Percentiles rank a stretch among this genome's conserved stretches.
Evolutionary conservation across 2,329 filamentous ascomycete genomes (phyloP).

Genomic region (Fusarium sambucinum): DNA sequence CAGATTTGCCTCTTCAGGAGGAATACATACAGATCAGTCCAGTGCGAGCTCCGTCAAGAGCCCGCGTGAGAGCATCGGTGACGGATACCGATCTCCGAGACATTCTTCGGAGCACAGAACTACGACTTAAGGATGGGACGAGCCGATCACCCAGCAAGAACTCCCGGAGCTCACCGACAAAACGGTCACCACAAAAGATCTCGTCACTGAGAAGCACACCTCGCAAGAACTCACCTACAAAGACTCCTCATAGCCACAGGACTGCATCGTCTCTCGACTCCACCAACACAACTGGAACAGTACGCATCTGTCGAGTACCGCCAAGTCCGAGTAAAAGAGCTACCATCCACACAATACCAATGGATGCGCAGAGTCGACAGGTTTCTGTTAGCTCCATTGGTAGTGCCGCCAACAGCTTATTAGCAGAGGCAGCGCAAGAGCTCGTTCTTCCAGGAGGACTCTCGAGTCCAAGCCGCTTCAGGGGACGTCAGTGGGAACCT

Average conservation of each 20-base stretch:
- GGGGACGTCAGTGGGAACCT: slow-evolving; percentile 47
- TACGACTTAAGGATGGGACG: slow-evolving; percentile 59
- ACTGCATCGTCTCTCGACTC: slow-evolving; percentile 29
- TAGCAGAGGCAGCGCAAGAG: slow-evolving; percentile 53
- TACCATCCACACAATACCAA: slow-evolving; percentile 37
- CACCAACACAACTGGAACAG: slow-evolving; percentile 44
- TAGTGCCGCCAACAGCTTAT: slow-evolving; percentile 58
- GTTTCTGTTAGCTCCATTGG: slow-evolving; percentile 51
- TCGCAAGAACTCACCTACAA: slow-evolving; percentile 43
- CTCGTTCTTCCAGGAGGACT: slow-evolving; percentile 53
- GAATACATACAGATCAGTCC: slow-evolving; percentile 25
- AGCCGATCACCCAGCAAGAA: slow-evolving; percentile 51
- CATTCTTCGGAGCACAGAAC: slow-evolving; percentile 66
- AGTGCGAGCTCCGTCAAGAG: slow-evolving; percentile 31
- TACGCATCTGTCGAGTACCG: slow-evolving; percentile 37
- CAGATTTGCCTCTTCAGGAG: slow-evolving; percentile 33
- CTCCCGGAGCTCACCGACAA: slow-evolving; percentile 38
- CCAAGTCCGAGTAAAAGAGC: slow-evolving; percentile 49
- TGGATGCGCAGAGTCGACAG: slow-evolving; percentile 41
- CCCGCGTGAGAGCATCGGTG: slow-evolving; percentile 42
- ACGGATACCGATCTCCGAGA: slow-evolving; percentile 63
- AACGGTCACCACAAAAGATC: slow-evolving; percentile 34
- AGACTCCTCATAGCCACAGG: slow-evolving; percentile 51
- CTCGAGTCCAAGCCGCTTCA: slow-evolving; percentile 60
- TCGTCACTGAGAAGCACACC: slow-evolving; percentile 44